Base-by-base conservation (phyloP, 2,329 filamentous ascomycete species). In the Aureobasidium sp. region DNA sequence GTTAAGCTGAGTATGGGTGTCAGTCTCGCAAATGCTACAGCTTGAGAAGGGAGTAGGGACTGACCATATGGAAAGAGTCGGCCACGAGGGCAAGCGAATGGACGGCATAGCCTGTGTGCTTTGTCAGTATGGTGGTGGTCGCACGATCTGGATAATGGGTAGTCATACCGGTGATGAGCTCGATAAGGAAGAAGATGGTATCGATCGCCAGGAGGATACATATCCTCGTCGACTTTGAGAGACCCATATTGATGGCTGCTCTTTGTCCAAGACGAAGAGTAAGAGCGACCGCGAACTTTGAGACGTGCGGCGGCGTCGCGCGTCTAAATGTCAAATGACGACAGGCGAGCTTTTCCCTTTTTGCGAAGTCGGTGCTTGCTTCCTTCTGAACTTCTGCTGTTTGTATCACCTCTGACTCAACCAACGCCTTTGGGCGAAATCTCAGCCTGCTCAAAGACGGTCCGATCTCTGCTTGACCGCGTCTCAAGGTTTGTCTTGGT, bases 61-160 rank as follows among this genome's bases (percentile, higher is more conserved):
- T 69, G 72, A 91, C 89, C 94, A 99, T 99, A 78, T 99, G 94
- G 76, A 99, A 99, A 64, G 94, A 92, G 79, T 99, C 94, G 60
- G 94, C 94, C 72, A 95, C 92, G 63, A 99, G 83, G 41, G 94
- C 94, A 68, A 99, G 84, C 20, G 94, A 97, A 72, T 92, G 88
- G 64, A 96, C 91, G 66, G 87, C 79, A 79, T 96, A 90, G 29
- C 60, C 60, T 60, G 24, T 34, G 7, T 20, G 26, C 5, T 27
- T 48, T 27, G 57, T 60, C 34, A 60, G 57, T 36, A 51, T 29
- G 13, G 5, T 17, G 46, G 15, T 47, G 17, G 44, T 36, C 57
- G 57, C 57, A 24, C 34, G 44, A 43, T 26, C 20, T 8, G 26
- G 26, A 15, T 12, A 46, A 13, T 10, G 5, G 26, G 13, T n/a